Evolutionary conservation across 306 rosid genomes (phyloP).

Genomic region (Lathyrus aphaca): DNA sequence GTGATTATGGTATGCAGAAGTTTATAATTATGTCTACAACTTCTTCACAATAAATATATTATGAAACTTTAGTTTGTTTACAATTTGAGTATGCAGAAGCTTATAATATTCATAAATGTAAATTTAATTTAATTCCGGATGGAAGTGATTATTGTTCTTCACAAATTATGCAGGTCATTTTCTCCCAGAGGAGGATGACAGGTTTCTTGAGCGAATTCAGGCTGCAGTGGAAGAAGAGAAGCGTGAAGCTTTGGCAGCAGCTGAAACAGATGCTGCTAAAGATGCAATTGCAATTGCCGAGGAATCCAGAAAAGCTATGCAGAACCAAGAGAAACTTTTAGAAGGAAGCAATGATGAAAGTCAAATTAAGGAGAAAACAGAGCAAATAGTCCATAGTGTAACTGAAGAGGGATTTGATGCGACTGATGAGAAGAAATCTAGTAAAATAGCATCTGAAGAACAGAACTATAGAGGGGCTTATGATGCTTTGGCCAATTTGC

Average conservation of each 20-base stretch:
- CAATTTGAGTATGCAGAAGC: slow-evolving; percentile 23
- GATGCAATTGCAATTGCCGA: slow-evolving; percentile 86
- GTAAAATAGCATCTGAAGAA: slow-evolving; percentile 47
- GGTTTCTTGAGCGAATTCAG: slow-evolving; percentile 76
- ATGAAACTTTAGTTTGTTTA: neutral
- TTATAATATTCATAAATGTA: slow-evolving; percentile 24
- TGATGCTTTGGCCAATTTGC: slow-evolving; percentile 71
- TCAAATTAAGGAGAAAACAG: slow-evolving; percentile 41
- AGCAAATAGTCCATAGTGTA: slow-evolving; percentile 39
- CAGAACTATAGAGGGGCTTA: slow-evolving; percentile 56
- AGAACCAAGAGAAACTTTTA: slow-evolving; percentile 45
- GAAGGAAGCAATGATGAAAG: slow-evolving; percentile 45
- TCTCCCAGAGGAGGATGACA: slow-evolving; percentile 90
- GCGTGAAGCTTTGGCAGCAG: slow-evolving; percentile 85
- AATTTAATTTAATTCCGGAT: slow-evolving; percentile 10
- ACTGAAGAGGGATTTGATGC: slow-evolving; percentile 40
- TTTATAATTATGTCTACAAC: too few species aligned
- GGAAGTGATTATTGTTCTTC: slow-evolving; percentile 18
- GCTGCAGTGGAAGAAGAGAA: slow-evolving; percentile 96
- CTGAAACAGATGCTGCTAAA: slow-evolving; percentile 79
- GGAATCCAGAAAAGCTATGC: slow-evolving; percentile 66
- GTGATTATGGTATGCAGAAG: too few species aligned
- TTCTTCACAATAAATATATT: too few species aligned
- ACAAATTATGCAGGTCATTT: slow-evolving; percentile 72
- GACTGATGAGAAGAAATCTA: slow-evolving; percentile 49